Percentiles rank a stretch among this genome's conserved stretches.
phyloP scores from a whole-genome alignment of 129 eudicot genomes.

The Helichrysum umbraculigerum region DNA sequence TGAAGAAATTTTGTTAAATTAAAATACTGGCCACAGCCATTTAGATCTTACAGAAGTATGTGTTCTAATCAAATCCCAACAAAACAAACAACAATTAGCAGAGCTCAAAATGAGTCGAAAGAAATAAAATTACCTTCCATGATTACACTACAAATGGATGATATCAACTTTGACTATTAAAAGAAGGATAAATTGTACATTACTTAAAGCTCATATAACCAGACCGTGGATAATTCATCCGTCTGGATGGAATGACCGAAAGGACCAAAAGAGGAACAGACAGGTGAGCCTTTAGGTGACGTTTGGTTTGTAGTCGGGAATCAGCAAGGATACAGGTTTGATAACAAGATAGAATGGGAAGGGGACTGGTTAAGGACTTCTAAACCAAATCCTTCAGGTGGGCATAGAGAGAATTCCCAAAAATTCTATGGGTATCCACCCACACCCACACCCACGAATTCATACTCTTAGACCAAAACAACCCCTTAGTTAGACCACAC shows the following conservation, averaged over 20 bases:
- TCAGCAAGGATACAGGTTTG: not conserved
- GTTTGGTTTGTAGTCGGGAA: not conserved
- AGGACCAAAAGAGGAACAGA: not conserved
- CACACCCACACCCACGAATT: not conserved
- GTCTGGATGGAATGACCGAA: not conserved
- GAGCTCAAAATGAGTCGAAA: not conserved
- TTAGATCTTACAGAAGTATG: not conserved
- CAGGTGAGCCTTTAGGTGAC: not conserved
- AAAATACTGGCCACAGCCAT: not conserved
- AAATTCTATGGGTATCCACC: too few relatives aligned
- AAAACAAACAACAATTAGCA: not conserved
- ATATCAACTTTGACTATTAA: too few relatives aligned
- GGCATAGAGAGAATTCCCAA: too few relatives aligned
- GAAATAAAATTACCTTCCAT: not conserved
- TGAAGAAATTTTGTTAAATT: not conserved
- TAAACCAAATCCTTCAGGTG: not conserved
- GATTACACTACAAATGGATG: not conserved
- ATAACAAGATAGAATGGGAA: not conserved
- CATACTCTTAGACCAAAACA: not conserved
- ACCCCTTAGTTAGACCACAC: slow-evolving; percentile 1
- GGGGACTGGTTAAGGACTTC: not conserved
- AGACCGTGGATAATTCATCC: not conserved
- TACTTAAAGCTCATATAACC: not conserved
- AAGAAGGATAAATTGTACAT: too few relatives aligned
- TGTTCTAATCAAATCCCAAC: not conserved